Base-by-base conservation (phyloP, 352 stramenopile genomes). In the Globisporangium carolinianum region DNA sequence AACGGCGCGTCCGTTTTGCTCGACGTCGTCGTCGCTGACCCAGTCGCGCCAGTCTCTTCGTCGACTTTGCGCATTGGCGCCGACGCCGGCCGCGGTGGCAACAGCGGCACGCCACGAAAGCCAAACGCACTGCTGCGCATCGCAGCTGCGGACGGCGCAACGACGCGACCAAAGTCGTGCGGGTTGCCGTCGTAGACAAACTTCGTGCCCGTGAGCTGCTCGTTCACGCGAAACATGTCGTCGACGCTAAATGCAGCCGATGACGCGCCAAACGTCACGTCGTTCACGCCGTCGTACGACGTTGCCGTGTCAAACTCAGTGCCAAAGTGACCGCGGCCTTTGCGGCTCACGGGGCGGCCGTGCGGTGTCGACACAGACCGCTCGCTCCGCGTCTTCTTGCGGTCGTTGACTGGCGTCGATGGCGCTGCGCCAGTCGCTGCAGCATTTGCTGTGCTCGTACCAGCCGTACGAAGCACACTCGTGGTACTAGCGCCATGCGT, bases 191-290 rank as follows among this genome's bases (percentile, higher is more conserved):
- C 88, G 61, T 98, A 98, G 39, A 90, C 84, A 38, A 98, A 96
- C 63, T 97, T 97, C 24, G 87, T 72, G 12, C 93, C 93, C 17
- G 89, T 90, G 39, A 97, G 66, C 57, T 76, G 74, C 76, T 98
- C 91, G 68, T 98, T 98, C 32, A 96, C 83, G 51, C 72, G 85
- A 65, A 98, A 98, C 94, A 98, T 98, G 37, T 98, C 94, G 62
- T 97, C 89, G 49, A 97, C 94, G 53, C 91, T 92, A 68, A 93
- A 90, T 1, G 75, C 65, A 45, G 88, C 82, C 51, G 80, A 80
- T 5, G 70, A 72, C 15, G 71, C 68, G n/a, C 87, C 87, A 32
- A 98, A 89, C 9, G 90, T 97, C 51, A 95, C 78, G 58, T 77
- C 69, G 51, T 97, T 94, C 37, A 98, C 70, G n/a, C 77, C 73